Evolutionary conservation across 371 early-diverging fungal species (phyloP).

Genomic region (Apophysomyces variabilis): DNA sequence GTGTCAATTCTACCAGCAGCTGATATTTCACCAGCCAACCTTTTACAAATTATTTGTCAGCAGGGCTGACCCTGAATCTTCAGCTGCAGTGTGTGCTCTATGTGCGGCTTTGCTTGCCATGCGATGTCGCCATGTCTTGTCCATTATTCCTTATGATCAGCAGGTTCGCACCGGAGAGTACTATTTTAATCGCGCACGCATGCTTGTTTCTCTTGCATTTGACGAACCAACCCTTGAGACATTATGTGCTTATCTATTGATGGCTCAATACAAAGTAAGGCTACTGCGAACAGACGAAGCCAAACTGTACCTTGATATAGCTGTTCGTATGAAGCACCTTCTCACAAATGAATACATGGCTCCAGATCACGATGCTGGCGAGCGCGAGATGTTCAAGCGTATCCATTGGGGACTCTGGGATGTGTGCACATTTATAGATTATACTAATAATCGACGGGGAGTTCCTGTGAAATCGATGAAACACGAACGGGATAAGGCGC

Average conservation of each 20-base stretch:
- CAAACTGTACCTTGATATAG: slow-evolving; percentile 37
- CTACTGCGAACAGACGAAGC: slow-evolving; percentile 38
- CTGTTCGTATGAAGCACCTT: slow-evolving; percentile 36
- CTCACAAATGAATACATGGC: slow-evolving; percentile 23
- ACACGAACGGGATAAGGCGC: slow-evolving; percentile 3
- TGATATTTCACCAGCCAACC: slow-evolving; percentile 37
- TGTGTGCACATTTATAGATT: slow-evolving; percentile 24
- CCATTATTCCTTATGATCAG: slow-evolving; percentile 31
- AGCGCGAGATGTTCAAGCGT: slow-evolving; percentile 43
- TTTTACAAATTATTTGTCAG: slow-evolving; percentile 40
- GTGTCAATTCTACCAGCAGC: slow-evolving; percentile 33
- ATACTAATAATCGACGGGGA: slow-evolving; percentile 35
- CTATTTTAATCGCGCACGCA: slow-evolving; percentile 29
- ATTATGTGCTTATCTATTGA: slow-evolving; percentile 28
- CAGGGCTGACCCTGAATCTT: slow-evolving; percentile 27
- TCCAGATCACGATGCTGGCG: slow-evolving; percentile 11
- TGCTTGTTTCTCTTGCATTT: slow-evolving; percentile 26
- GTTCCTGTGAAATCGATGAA: slow-evolving; percentile 22
- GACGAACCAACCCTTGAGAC: slow-evolving; percentile 40
- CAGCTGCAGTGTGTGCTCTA: slow-evolving; percentile 39
- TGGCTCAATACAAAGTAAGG: slow-evolving; percentile 39
- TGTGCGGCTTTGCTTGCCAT: slow-evolving; percentile 37
- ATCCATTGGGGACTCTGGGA: slow-evolving; percentile 27
- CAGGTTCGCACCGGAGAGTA: slow-evolving; percentile 25
- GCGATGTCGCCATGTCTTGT: slow-evolving; percentile 35